Evolutionary conservation across 176 grass and related monocot genomes (phyloP).

Genomic region (Lolium rigidum): DNA sequence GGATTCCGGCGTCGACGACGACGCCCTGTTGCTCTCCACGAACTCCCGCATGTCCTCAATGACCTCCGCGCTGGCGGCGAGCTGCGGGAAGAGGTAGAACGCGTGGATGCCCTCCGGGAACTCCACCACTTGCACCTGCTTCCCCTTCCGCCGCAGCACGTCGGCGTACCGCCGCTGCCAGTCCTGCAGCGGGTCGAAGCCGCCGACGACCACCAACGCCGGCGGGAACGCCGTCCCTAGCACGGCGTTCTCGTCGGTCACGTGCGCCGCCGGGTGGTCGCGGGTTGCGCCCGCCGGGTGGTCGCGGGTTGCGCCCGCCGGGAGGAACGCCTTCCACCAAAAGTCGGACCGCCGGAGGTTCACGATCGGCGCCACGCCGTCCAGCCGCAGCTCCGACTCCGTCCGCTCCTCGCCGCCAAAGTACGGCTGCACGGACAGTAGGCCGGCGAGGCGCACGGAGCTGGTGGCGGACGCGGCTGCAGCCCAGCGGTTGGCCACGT

Average conservation of each 20-base stretch:
- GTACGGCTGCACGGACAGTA: slow-evolving; percentile 57
- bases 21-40: slow-evolving; percentile 27
- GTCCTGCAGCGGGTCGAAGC: slow-evolving; percentile 47
- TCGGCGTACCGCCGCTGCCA: slow-evolving; percentile 50
- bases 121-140: slow-evolving; percentile 32
- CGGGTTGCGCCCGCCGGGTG: slow-evolving; percentile 55
- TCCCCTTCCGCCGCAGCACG: slow-evolving; percentile 26
- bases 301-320: slow-evolving; percentile 48
- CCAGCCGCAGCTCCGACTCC: slow-evolving; percentile 42
- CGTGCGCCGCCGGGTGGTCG: slow-evolving; percentile 56
- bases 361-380: slow-evolving; percentile 52
- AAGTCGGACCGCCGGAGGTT: slow-evolving; percentile 48
- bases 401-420: slow-evolving; percentile 74
- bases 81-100: slow-evolving; percentile 57
- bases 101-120: slow-evolving; percentile 49
- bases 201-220: slow-evolving; percentile 38
- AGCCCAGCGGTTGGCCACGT: slow-evolving; percentile 63
- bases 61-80: slow-evolving; percentile 29
- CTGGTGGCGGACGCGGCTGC: neutral
- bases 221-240: slow-evolving; percentile 46
- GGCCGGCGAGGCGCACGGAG: slow-evolving; percentile 44
- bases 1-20: neutral
- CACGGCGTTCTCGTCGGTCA: slow-evolving; percentile 40
- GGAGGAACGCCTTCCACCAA: slow-evolving; percentile 60
- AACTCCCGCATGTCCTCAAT: slow-evolving; percentile 53